These are phyloP conservation scores for Yamadazyma siamensis DNA, from an alignment of 1,139 yeast genomes.

Conservation along the genomic window DNA sequence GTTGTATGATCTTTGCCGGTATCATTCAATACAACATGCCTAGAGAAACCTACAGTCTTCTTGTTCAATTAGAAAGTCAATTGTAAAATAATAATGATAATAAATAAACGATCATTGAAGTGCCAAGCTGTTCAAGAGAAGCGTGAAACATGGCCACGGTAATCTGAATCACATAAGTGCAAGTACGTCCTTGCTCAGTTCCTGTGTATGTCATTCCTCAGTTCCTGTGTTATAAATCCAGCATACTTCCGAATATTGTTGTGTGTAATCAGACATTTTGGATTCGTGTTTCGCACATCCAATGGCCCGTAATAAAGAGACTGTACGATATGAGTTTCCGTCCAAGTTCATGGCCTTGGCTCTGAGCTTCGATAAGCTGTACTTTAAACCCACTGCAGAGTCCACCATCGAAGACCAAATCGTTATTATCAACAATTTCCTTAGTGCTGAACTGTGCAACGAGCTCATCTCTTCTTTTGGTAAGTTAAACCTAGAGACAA, in stretches of 20 bases:
- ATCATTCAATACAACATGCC: slow-evolving; percentile 96
- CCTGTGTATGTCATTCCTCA: too few species aligned
- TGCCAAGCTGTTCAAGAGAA: background rate
- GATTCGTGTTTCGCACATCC: too few species aligned
- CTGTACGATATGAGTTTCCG: too few species aligned
- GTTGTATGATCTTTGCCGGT: slow-evolving; percentile 93
- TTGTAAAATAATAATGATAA: slow-evolving; percentile 12
- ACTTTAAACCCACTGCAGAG: slow-evolving; percentile 33
- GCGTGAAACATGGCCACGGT: too few species aligned
- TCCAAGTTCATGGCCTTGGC: slow-evolving; percentile 20
- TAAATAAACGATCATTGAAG: background rate
- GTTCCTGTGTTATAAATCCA: too few species aligned
- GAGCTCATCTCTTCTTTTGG: slow-evolving; percentile 41
- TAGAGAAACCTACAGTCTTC: slow-evolving; percentile 74
- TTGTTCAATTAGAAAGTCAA: slow-evolving; percentile 67
- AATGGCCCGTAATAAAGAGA: too few species aligned
- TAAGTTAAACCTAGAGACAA: slow-evolving; percentile 39
- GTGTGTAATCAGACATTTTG: too few species aligned
- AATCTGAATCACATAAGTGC: too few species aligned
- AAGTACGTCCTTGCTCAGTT: too few species aligned
- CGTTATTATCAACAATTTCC: slow-evolving; percentile 44
- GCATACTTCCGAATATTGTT: too few species aligned
- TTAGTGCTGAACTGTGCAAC: slow-evolving; percentile 39
- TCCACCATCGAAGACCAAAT: slow-evolving; percentile 40
- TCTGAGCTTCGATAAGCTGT: slow-evolving; percentile 20